phyloP scores from a whole-genome alignment of 1,284 basidiomycete species.

The Ceratobasidium sp. region DNA sequence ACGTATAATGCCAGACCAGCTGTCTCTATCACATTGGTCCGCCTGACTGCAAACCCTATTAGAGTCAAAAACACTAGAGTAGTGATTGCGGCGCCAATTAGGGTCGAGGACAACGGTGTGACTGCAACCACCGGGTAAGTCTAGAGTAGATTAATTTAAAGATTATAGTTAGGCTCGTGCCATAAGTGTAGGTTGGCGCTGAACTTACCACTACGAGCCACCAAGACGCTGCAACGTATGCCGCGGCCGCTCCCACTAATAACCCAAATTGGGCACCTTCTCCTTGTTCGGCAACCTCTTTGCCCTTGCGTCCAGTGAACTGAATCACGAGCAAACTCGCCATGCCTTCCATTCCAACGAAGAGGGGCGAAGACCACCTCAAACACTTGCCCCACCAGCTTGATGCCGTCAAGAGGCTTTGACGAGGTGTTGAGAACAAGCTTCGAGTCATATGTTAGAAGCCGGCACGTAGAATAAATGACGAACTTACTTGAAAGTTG shows the following conservation, averaged over 20 bases:
- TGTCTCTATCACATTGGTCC: constrained; percentile 93
- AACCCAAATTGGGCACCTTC: constrained; percentile 76
- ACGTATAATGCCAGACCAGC: constrained; percentile 83
- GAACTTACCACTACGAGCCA: constrained; percentile 74
- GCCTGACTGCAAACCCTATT: constrained; percentile 84
- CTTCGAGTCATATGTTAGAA: constrained; percentile 56
- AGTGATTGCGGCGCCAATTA: constrained; percentile 76
- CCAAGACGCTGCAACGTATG: constrained; percentile 77
- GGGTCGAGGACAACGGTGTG: constrained; percentile 80
- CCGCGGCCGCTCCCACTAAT: constrained; percentile 71
- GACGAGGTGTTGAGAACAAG: constrained; percentile 48
- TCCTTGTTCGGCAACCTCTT: constrained; percentile 68
- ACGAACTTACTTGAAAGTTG: constrained; percentile 69
- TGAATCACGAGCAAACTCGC: constrained; percentile 82
- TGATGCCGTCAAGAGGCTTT: constrained; percentile 55
- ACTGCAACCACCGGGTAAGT: constrained; percentile 78
- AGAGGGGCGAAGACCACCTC: constrained; percentile 72
- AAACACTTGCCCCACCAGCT: constrained; percentile 75
- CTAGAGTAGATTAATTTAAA: constrained; percentile 50
- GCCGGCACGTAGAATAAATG: constrained; percentile 56
- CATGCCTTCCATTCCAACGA: constrained; percentile 80
- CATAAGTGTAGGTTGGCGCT: background rate
- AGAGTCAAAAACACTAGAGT: constrained; percentile 81
- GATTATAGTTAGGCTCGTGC: background rate
- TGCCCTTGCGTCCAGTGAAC: constrained; percentile 68